Conservation (phyloP, 345 rosid genomes). For the Garcia nutans region DNA sequence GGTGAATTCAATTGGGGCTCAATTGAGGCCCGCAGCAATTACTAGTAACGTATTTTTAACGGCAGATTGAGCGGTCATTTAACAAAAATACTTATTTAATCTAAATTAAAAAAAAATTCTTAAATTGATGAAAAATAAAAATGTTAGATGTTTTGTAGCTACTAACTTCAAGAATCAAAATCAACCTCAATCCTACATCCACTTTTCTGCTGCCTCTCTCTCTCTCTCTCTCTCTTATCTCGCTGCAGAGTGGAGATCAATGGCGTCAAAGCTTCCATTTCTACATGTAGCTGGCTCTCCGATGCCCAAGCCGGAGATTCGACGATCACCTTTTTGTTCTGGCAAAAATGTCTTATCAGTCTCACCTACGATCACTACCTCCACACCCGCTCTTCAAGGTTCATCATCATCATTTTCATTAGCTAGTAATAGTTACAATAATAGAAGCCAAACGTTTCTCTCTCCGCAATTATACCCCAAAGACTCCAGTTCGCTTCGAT, state of each 20-base stretch:
- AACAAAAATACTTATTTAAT: too few species aligned
- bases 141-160: too few species aligned
- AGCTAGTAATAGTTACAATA: not conserved
- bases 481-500: conserved; percentile 22
- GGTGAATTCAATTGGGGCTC: too few species aligned
- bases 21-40: too few species aligned
- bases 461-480: conserved; percentile 24
- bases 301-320: conserved; percentile 14
- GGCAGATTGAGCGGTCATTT: too few species aligned
- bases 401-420: conserved; percentile 22
- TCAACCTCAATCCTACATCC: not conserved
- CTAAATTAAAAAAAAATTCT: too few species aligned
- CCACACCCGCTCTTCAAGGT: not conserved
- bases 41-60: too few species aligned
- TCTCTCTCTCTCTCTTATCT: not conserved
- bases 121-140: too few species aligned
- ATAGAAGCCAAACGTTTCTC: conserved; percentile 28
- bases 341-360: conserved; percentile 22
- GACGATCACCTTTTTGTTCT: conserved; percentile 22
- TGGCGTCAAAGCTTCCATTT: conserved; percentile 45
- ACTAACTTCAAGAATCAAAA: too few species aligned
- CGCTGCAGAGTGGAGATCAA: conserved; percentile 15
- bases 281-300: conserved; percentile 18
- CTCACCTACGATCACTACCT: conserved; percentile 5
- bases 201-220: not conserved